Conservation (phyloP, 768 basidiomycete species). For the Crassisporium funariophilum region DNA sequence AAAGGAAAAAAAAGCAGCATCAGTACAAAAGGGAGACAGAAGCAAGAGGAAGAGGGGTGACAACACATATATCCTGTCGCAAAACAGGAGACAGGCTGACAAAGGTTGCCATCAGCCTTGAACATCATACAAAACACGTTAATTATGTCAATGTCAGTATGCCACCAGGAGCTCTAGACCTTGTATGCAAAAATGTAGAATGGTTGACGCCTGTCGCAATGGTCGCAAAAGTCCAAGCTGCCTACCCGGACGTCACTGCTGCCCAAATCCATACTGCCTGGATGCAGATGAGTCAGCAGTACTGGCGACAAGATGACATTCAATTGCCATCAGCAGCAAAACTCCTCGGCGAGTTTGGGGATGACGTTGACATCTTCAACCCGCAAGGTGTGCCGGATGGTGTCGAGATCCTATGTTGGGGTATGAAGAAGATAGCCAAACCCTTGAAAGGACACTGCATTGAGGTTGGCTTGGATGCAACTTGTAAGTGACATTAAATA, state of each 20-base stretch:
- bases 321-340: slow-evolving; percentile 25
- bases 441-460: slow-evolving; percentile 16
- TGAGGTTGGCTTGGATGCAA: slow-evolving; percentile 22
- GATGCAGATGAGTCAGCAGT: slow-evolving; percentile 25
- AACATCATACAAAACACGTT: slow-evolving; percentile 21
- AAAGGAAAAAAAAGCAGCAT: slow-evolving; percentile 5
- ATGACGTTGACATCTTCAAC: slow-evolving; percentile 12
- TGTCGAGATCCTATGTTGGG: slow-evolving; percentile 22
- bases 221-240: slow-evolving; percentile 34
- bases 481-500: slow-evolving; percentile 16
- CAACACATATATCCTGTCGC: slow-evolving; percentile 15
- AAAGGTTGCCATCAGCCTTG: slow-evolving; percentile 9
- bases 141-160: slow-evolving; percentile 24
- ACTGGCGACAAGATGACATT: slow-evolving; percentile 23
- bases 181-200: slow-evolving; percentile 7
- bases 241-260: slow-evolving; percentile 27
- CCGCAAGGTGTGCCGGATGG: slow-evolving; percentile 18
- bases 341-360: slow-evolving; percentile 18
- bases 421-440: slow-evolving; percentile 16
- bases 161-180: slow-evolving; percentile 20
- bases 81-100: slow-evolving; percentile 2
- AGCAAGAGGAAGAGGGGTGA: slow-evolving; percentile 4
- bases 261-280: slow-evolving; percentile 28
- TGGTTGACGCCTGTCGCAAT: slow-evolving; percentile 14
- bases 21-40: not conserved